Conservation (phyloP, 2,329 filamentous ascomycete species). For the Didymella keratinophila region DNA sequence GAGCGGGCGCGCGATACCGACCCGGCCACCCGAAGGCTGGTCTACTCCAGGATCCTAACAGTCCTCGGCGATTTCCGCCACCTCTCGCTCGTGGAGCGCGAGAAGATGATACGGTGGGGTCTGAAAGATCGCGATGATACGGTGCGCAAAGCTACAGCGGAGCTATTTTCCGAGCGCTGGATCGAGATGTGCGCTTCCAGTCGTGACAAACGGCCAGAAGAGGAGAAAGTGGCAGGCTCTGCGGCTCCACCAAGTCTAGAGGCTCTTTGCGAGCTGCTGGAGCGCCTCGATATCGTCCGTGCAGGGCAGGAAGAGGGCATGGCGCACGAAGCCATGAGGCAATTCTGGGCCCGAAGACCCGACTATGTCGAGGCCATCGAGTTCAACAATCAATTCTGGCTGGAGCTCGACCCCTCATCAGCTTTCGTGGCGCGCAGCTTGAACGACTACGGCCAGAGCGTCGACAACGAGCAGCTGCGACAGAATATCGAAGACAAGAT, state of each 20-base stretch:
- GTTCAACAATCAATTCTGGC: slow-evolving; percentile 80
- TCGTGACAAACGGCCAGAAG: slow-evolving; percentile 65
- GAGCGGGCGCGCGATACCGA: slow-evolving; percentile 92
- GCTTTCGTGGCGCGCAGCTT: slow-evolving; percentile 91
- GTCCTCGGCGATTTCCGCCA: slow-evolving; percentile 93
- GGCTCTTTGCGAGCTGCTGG: slow-evolving; percentile 87
- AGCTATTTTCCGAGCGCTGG: slow-evolving; percentile 94
- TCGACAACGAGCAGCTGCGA: slow-evolving; percentile 77
- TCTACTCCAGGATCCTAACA: slow-evolving; percentile 88
- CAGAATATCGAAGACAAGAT: slow-evolving; percentile 88
- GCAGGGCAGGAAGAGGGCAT: slow-evolving; percentile 90
- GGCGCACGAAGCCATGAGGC: slow-evolving; percentile 90
- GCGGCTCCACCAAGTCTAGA: slow-evolving; percentile 66
- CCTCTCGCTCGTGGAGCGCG: slow-evolving; percentile 89
- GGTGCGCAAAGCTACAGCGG: slow-evolving; percentile 88
- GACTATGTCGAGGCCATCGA: slow-evolving; percentile 77
- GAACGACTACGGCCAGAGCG: slow-evolving; percentile 86
- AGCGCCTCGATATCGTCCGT: slow-evolving; percentile 92
- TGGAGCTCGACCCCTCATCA: slow-evolving; percentile 81
- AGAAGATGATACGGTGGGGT: slow-evolving; percentile 95
- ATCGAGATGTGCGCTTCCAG: slow-evolving; percentile 89
- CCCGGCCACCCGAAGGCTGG: slow-evolving; percentile 78
- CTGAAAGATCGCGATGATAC: slow-evolving; percentile 92
- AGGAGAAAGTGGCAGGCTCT: slow-evolving; percentile 58
- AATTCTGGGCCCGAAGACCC: slow-evolving; percentile 93